Evolutionary conservation across 1,284 basidiomycete genomes (phyloP), one percentile per base, ranked within the genome.

Genomic region (Ustilago shanxiensis): DNA sequence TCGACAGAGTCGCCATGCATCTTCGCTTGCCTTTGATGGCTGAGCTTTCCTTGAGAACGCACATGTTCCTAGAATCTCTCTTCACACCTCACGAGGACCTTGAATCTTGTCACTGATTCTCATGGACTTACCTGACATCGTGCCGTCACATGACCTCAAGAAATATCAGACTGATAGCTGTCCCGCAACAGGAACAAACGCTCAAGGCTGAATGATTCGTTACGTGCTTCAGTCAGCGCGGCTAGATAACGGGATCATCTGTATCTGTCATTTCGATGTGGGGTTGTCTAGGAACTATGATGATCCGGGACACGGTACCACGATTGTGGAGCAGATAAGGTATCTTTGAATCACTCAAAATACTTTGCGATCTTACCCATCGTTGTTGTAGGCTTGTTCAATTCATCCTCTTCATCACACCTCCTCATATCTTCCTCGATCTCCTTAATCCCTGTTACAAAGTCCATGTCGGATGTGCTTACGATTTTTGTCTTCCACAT

Each of bases 391-490:
- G 64, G 58, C 59, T 58, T 37, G 20, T 68, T 58, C 47, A 31
- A 18, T 31, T 31, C 44, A 11, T 68, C 60, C 55, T 68, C 66
- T 49, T 62, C 60, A 45, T 63, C 66, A 45, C 66, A 68, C 22
- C 53, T 61, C 31, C 60, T 56, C 39, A 41, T 67, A 24, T 64
- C 75, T 2, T 60, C 68, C 49, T 79, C 72, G 39, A 83, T 74
- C 67, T 82, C 75, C 53, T 82, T 65, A 53, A 77, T 52, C 20
- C 91, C 90, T 6, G 89, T 88, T 53, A 91, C 86, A 82, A 95
- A 93, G 86, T 79, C 77, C 66, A 79, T 79, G 51, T 79, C 66
- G 1, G 52, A 10, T 3, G 53, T 24, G 28, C 55, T 54, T n/a
- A 70, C 60, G 18, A 76, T 83, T 11, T 89, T 87, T n/a, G 87